A percentile compares a stretch with the other conserved stretches of the same genome.
Conservation (phyloP, 495 filamentous ascomycete genomes). For the Rostrohypoxylon terebratum region DNA sequence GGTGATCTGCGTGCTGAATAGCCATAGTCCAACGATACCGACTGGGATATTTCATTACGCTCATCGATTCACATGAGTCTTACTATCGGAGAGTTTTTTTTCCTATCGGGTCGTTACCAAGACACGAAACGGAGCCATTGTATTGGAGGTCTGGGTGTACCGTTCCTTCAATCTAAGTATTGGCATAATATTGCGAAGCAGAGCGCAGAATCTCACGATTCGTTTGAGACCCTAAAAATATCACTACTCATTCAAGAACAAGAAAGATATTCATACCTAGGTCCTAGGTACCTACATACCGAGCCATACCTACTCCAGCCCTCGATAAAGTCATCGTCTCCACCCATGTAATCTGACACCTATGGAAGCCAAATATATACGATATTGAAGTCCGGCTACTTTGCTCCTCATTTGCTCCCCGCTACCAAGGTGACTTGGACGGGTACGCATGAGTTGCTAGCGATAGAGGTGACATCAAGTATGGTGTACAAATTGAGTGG, state of each 20-base stretch:
- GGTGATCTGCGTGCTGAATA: neutral
- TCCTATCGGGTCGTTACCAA: neutral
- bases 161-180: neutral
- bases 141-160: neutral
- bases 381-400: neutral
- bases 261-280: neutral
- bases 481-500: conserved; percentile 4
- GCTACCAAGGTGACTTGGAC: neutral
- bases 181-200: neutral
- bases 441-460: neutral
- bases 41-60: neutral
- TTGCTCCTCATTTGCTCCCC: neutral
- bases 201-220: conserved; percentile 14
- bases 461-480: neutral
- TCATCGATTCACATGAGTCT: neutral
- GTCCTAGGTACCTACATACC: neutral
- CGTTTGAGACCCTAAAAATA: conserved; percentile 6
- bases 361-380: neutral
- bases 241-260: neutral
- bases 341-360: neutral
- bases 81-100: neutral
- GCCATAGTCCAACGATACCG: neutral
- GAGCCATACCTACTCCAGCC: neutral
- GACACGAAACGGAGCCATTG: neutral
- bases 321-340: neutral